These are phyloP conservation scores for Plectosphaerella cucumerina DNA, from an alignment of 2,329 filamentous ascomycete species.

Conservation along the genomic window DNA sequence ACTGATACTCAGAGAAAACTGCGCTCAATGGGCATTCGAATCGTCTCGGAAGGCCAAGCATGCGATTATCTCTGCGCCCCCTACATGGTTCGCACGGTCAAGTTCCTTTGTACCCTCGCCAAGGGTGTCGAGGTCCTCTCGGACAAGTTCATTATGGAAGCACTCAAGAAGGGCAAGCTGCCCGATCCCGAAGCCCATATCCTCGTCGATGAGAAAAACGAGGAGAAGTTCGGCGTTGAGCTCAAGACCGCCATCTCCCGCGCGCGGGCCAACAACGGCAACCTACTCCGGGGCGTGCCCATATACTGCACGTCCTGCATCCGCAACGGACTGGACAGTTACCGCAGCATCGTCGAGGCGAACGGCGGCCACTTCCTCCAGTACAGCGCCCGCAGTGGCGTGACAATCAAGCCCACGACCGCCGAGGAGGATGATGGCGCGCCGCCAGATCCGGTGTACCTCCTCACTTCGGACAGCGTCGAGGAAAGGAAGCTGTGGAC, in stretches of 20 bases:
- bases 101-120: constrained; percentile 86
- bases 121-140: constrained; percentile 74
- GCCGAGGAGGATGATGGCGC: constrained; percentile 57
- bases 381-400: constrained; percentile 70
- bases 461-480: constrained; percentile 65
- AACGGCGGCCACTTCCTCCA: constrained; percentile 82
- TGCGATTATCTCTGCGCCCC: constrained; percentile 89
- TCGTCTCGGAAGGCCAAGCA: constrained; percentile 69
- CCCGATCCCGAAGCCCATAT: constrained; percentile 61
- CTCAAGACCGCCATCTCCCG: constrained; percentile 64
- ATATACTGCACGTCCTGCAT: constrained; percentile 84
- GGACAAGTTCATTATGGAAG: constrained; percentile 73
- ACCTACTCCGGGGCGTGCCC: constrained; percentile 68
- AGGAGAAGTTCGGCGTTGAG: constrained; percentile 66
- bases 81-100: constrained; percentile 81
- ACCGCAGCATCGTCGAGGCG: constrained; percentile 77
- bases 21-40: constrained; percentile 75
- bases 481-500: constrained; percentile 74
- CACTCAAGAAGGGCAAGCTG: constrained; percentile 64
- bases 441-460: constrained; percentile 70
- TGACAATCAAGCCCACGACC: constrained; percentile 60
- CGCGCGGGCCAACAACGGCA: constrained; percentile 72
- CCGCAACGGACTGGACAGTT: constrained; percentile 77
- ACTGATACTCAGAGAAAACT: constrained; percentile 63
- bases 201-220: constrained; percentile 68